Evolutionary conservation across 1,284 basidiomycete species (phyloP).

Genomic region (Fistulinella cinereoalba): DNA sequence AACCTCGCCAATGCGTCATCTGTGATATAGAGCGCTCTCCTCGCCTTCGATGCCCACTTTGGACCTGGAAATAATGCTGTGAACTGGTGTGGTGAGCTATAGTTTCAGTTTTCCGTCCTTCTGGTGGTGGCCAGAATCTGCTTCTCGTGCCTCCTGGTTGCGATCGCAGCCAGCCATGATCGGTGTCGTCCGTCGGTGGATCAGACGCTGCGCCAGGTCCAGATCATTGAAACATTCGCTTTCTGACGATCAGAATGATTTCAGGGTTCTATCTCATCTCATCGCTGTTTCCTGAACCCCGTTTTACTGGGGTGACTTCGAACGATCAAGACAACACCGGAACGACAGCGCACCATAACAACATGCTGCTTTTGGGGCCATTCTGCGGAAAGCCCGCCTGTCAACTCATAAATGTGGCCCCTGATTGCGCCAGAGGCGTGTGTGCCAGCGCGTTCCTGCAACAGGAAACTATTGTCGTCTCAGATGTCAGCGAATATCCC

Average conservation of each 20-base stretch:
- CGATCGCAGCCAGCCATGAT: no score
- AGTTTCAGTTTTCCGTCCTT: neutral
- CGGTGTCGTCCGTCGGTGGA: no score
- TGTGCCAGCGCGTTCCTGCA: constrained; percentile 76
- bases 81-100: constrained; percentile 82
- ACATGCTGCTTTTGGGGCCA: constrained; percentile 67
- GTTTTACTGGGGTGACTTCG: constrained; percentile 16
- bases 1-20: constrained; percentile 83
- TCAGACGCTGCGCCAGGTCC: no score
- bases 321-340: constrained; percentile 15
- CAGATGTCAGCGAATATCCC: constrained; percentile 74
- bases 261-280: constrained; percentile 82
- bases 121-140: neutral
- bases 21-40: constrained; percentile 73
- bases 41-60: constrained; percentile 64
- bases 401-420: constrained; percentile 66
- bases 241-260: constrained; percentile 14
- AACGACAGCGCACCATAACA: constrained; percentile 8
- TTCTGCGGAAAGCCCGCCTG: constrained; percentile 90
- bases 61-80: constrained; percentile 64
- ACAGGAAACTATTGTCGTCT: constrained; percentile 58
- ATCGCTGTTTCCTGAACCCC: constrained; percentile 56
- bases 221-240: neutral
- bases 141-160: neutral
- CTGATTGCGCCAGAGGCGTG: constrained; percentile 65